Base-by-base conservation (phyloP, 768 basidiomycete genomes). In the Tulasnella sp. region DNA sequence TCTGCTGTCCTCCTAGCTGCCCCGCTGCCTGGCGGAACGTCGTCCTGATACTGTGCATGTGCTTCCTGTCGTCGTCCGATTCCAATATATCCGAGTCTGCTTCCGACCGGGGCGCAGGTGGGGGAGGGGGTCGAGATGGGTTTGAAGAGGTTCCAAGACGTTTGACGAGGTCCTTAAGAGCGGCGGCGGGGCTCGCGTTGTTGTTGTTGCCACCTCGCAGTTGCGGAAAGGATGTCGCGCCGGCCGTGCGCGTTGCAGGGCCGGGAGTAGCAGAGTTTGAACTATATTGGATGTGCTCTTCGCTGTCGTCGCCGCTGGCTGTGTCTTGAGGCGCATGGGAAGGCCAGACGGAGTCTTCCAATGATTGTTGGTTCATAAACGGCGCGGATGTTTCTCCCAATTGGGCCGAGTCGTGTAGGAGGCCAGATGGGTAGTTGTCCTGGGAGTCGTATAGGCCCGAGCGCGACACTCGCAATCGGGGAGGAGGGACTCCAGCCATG, bases 61-160 rank as follows among this genome's bases (percentile, higher is more conserved):
- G 40, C 37, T 41, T 74, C 24, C 20, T 31, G 1, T 60, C 77
- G 40, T 60, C 54, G 77, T 78, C 77, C 37, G 77, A 78, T 34
- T 78, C 77, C 54, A 78, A 60, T 31, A 78, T 54, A 50, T 78
- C 77, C 77, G 77, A 78, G 42, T 78, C 77, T 37, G 77, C 77
- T 78, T 78, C 77, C 37, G 77, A 78, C 40, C 77, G 24, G 22
- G 77, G 77, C n/a, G 28, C 48, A n/a, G 50, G 54, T 6, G 77
- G 77, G 22, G 77, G 54, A 54, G 77, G 58, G 9, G 50, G 77
- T 58, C 54, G 46, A 42, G 50, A 42, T 60, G 77, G 37, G 2
- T 58, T 58, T 41, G 77, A 50, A 60, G 48, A 41, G 60, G 60
- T 60, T 60, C 40, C 31, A 31, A 60, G 48, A 8, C 58, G 77